Percentiles rank a stretch among this genome's conserved stretches.
Conservation (phyloP, 192 early-diverging fungal genomes). For the Gaertneriomyces semiglobifer region DNA sequence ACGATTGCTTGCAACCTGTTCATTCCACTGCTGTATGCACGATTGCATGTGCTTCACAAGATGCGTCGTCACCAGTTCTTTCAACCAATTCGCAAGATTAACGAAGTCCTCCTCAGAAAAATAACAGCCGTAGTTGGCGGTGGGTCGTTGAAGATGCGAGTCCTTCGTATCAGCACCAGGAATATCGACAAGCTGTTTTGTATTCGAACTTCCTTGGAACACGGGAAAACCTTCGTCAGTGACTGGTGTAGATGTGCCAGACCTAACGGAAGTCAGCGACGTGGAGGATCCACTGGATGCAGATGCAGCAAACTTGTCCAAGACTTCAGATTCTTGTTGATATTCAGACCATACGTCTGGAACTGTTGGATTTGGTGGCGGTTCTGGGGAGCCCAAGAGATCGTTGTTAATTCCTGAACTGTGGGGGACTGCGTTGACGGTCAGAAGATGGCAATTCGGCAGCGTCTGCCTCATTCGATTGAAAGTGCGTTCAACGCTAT, state of each 20-base stretch:
- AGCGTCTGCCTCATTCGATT: slow-evolving; percentile 64
- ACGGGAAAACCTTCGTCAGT: slow-evolving; percentile 34
- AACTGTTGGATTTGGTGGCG: slow-evolving; percentile 25
- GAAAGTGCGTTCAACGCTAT: slow-evolving; percentile 58
- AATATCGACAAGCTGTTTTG: not conserved
- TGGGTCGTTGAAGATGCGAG: not conserved
- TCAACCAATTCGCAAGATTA: slow-evolving; percentile 50
- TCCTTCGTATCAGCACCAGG: not conserved
- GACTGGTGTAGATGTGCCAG: slow-evolving; percentile 16
- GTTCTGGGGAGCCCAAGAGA: slow-evolving; percentile 18
- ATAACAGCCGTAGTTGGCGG: slow-evolving; percentile 47
- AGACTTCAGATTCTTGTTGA: slow-evolving; percentile 41
- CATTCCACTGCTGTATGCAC: slow-evolving; percentile 82
- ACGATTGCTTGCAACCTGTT: slow-evolving; percentile 82
- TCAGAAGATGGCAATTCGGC: slow-evolving; percentile 53
- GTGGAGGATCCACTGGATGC: slow-evolving; percentile 6
- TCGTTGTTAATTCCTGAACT: slow-evolving; percentile 6
- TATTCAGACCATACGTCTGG: slow-evolving; percentile 45
- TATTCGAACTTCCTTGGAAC: slow-evolving; percentile 3
- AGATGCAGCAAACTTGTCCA: slow-evolving; percentile 11
- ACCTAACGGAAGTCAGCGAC: slow-evolving; percentile 14
- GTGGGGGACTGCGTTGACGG: slow-evolving; percentile 54
- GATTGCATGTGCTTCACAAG: slow-evolving; percentile 88
- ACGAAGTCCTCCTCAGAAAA: slow-evolving; percentile 53
- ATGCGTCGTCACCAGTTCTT: slow-evolving; percentile 66